Conservation (phyloP, 371 early-diverging fungal species). For the Mortierella sp. region DNA sequence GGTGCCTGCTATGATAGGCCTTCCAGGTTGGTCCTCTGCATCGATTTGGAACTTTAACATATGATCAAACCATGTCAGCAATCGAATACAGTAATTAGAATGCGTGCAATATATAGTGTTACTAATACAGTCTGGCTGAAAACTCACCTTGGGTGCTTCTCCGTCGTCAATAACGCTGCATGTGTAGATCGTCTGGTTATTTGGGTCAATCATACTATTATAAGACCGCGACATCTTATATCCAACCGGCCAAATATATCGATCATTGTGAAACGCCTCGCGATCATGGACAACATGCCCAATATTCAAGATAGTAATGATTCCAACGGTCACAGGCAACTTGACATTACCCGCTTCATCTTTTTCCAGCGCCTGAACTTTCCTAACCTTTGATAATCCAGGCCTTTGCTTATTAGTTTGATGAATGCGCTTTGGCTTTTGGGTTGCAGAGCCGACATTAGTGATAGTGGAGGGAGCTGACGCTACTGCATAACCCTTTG, state of each 20-base stretch:
- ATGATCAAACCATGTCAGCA: neutral
- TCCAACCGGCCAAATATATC: conserved; percentile 95
- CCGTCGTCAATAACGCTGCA: conserved; percentile 88
- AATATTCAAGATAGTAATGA: conserved; percentile 79
- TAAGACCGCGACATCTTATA: conserved; percentile 75
- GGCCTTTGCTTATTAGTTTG: conserved; percentile 64
- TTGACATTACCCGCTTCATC: conserved; percentile 80
- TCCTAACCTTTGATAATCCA: conserved; percentile 53
- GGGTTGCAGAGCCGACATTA: conserved; percentile 46
- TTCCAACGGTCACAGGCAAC: conserved; percentile 86
- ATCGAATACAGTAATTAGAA: neutral
- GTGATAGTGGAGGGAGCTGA: conserved; percentile 34
- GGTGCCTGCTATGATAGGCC: conserved; percentile 78
- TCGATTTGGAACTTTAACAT: conserved; percentile 78
- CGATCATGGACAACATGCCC: conserved; percentile 86
- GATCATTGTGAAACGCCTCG: conserved; percentile 88
- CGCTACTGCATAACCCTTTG: neutral
- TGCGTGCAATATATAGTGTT: too few species aligned
- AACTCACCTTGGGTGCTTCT: conserved; percentile 73
- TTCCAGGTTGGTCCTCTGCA: conserved; percentile 76
- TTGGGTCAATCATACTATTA: conserved; percentile 83
- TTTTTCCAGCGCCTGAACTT: conserved; percentile 71
- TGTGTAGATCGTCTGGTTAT: conserved; percentile 77
- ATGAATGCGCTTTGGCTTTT: conserved; percentile 64
- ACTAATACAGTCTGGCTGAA: neutral